Conservation (phyloP, 345 rosid species). For the Firmiana major region DNA sequence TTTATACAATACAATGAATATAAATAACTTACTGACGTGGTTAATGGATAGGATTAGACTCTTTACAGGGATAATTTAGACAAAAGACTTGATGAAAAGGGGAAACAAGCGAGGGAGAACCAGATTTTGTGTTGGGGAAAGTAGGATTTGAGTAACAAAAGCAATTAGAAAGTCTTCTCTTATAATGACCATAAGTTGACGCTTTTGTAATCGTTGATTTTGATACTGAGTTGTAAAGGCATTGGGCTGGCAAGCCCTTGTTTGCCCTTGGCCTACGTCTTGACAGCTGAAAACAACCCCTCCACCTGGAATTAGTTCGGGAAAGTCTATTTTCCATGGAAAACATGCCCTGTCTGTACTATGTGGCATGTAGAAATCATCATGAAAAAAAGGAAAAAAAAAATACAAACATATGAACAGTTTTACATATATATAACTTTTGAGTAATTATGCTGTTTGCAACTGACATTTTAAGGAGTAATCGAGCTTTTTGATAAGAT, state of each 20-base stretch:
- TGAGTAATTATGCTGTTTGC: background rate
- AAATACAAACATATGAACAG: background rate
- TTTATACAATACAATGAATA: too few species aligned
- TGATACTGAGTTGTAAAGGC: conserved; percentile 10
- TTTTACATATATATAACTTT: background rate
- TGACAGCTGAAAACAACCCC: background rate
- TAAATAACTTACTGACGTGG: background rate
- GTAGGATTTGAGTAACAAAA: conserved; percentile 2
- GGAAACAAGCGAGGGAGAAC: background rate
- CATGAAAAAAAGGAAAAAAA: background rate
- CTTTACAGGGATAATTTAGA: background rate
- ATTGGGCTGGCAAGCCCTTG: background rate
- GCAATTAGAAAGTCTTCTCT: conserved; percentile 8
- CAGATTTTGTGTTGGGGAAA: conserved; percentile 14
- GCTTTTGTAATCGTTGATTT: background rate
- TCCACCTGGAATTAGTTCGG: background rate
- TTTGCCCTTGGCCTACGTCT: background rate
- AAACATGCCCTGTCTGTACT: background rate
- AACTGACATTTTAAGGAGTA: too few species aligned
- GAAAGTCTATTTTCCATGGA: background rate
- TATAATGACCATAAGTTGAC: conserved; percentile 1
- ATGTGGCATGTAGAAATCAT: background rate
- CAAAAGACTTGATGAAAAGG: background rate
- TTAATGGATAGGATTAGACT: background rate
- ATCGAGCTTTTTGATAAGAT: too few species aligned